phyloP scores from a whole-genome alignment of 805 yeast genomes.

The Tetrapisispora phaffii region DNA sequence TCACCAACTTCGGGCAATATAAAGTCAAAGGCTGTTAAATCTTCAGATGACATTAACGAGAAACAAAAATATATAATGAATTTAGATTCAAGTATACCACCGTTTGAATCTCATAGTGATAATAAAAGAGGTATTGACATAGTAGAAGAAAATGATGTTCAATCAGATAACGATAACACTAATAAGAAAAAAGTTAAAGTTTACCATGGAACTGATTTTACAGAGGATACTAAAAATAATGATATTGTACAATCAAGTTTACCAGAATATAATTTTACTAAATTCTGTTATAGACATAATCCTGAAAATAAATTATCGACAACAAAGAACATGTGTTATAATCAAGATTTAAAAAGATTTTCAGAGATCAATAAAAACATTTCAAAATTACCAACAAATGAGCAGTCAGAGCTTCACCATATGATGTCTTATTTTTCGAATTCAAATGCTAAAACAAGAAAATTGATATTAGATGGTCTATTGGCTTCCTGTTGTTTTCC shows the following conservation, averaged over 20 bases:
- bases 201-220: background rate
- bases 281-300: slow-evolving; percentile 85
- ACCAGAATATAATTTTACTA: slow-evolving; percentile 44
- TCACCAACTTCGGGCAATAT: too few species aligned
- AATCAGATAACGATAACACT: background rate
- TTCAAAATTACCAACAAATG: slow-evolving; percentile 45
- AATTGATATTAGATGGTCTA: slow-evolving; percentile 71
- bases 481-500: slow-evolving; percentile 91
- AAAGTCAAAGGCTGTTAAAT: background rate
- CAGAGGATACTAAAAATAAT: background rate
- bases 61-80: background rate
- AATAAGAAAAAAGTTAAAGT: background rate
- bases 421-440: slow-evolving; percentile 68
- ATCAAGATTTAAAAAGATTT: slow-evolving; percentile 19
- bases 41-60: background rate
- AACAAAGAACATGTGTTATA: slow-evolving; percentile 20
- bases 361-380: slow-evolving; percentile 25
- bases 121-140: background rate
- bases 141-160: background rate
- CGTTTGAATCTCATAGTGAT: background rate
- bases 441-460: slow-evolving; percentile 69
- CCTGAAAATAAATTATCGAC: slow-evolving; percentile 62
- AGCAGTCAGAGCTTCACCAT: slow-evolving; percentile 67
- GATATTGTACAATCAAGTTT: background rate
- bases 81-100: background rate